Percentiles rank a stretch among this genome's conserved stretches.
Evolutionary conservation across 1,139 yeast species (phyloP).

Genomic region (Geotrichum klebahnii): DNA sequence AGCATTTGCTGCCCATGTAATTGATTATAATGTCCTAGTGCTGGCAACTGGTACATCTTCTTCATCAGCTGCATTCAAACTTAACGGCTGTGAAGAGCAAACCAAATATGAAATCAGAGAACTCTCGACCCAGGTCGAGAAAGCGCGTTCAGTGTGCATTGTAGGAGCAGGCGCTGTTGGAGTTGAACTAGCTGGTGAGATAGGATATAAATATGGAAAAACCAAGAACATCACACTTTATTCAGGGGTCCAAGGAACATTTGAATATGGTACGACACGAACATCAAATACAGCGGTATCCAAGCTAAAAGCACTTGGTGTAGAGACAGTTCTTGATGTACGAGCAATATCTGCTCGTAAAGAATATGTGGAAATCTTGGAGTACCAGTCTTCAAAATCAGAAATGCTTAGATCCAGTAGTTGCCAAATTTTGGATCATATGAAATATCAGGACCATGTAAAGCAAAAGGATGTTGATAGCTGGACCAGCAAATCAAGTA

Average conservation of each 20-base stretch:
- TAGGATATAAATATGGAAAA: constrained; percentile 26
- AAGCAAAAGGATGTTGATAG: too few relatives aligned
- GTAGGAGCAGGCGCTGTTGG: constrained; percentile 32
- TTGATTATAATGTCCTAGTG: constrained; percentile 14
- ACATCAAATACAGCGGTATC: constrained; percentile 6
- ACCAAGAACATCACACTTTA: constrained; percentile 22
- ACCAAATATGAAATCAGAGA: constrained; percentile 9
- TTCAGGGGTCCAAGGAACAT: constrained; percentile 14
- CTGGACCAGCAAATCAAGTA: too few relatives aligned
- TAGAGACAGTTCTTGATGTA: constrained; percentile 8
- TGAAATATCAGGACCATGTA: too few relatives aligned
- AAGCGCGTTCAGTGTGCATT: constrained; percentile 26
- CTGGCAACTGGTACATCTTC: constrained; percentile 22
- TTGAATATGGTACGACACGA: constrained; percentile 5
- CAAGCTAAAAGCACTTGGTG: constrained; percentile 15
- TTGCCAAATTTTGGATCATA: too few relatives aligned
- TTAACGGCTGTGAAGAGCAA: constrained; percentile 7
- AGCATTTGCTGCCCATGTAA: constrained; percentile 7
- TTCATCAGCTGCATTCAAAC: constrained; percentile 18
- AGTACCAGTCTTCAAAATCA: too few relatives aligned
- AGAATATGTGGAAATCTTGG: too few relatives aligned
- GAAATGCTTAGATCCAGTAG: too few relatives aligned
- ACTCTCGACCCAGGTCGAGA: constrained; percentile 2
- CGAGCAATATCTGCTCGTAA: too few relatives aligned
- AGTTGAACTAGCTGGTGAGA: constrained; percentile 30